Evolutionary conservation across 139 green algal species (phyloP).

Genomic region (Picochlorum sp.): DNA sequence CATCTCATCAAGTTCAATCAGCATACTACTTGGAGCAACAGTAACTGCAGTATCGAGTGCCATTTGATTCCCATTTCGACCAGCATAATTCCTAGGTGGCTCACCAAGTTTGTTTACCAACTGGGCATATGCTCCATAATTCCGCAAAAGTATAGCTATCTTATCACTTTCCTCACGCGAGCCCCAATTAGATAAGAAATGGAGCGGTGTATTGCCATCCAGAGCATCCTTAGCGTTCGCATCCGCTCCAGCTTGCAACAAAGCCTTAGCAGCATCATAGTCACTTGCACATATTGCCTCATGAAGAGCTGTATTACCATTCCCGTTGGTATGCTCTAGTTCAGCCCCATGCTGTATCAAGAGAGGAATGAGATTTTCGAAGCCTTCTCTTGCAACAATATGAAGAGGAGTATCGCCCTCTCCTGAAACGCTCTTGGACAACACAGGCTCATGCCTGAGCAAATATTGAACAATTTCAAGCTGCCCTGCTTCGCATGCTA

Average conservation of each 20-base stretch:
- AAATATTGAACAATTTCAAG: neutral
- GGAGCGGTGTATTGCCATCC: neutral
- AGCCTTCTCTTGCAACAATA: neutral
- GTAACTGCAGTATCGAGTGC: neutral
- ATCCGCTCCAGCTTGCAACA: neutral
- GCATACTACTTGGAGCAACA: neutral
- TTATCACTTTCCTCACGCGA: neutral
- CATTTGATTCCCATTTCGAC: neutral
- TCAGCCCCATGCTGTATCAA: neutral
- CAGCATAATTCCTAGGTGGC: neutral
- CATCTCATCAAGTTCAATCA: neutral
- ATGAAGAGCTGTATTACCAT: slow-evolving; percentile 1
- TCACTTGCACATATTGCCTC: neutral
- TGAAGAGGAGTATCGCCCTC: slow-evolving; percentile 2
- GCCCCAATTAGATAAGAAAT: neutral
- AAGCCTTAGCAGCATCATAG: neutral
- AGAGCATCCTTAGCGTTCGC: neutral
- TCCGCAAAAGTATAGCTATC: neutral
- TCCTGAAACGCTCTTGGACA: neutral
- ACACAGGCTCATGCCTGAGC: neutral
- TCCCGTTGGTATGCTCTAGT: neutral
- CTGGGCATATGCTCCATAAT: neutral
- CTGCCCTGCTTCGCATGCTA: neutral
- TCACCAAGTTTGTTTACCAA: neutral
- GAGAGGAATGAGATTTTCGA: neutral